Conservation (phyloP, 495 filamentous ascomycete species). For the Xylaria curta region DNA sequence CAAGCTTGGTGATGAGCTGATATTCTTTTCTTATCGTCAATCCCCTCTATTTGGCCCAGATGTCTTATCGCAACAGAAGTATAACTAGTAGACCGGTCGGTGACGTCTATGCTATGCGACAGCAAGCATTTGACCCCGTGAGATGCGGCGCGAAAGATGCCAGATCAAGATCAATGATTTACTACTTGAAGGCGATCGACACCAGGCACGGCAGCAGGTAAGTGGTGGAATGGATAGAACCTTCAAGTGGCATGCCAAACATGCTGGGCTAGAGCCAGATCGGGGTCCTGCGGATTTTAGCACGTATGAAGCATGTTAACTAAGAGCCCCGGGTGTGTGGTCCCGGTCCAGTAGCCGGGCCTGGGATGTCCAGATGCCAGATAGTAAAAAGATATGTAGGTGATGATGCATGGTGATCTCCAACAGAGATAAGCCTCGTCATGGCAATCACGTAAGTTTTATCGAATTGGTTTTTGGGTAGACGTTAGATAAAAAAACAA, state of each 20-base stretch:
- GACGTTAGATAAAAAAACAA: neutral
- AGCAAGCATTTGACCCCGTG: too few species aligned
- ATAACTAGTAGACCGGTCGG: too few species aligned
- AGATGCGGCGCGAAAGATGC: too few species aligned
- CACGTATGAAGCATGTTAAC: neutral
- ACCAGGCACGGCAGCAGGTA: neutral
- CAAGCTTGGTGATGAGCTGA: neutral
- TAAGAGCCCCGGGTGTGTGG: neutral
- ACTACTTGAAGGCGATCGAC: neutral
- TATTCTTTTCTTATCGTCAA: slow-evolving; percentile 1
- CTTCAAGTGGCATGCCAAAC: neutral
- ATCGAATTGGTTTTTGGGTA: neutral
- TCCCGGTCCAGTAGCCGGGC: neutral
- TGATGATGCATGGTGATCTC: neutral
- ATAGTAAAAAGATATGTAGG: neutral
- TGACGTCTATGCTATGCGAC: too few species aligned
- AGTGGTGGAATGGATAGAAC: neutral
- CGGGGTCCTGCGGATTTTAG: neutral
- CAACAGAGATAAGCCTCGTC: neutral
- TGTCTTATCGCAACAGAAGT: neutral
- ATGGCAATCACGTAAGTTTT: neutral
- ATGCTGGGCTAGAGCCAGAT: neutral
- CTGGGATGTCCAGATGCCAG: neutral
- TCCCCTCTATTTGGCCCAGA: too few species aligned
- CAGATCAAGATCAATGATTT: neutral